Conservation (phyloP, 1,139 yeast genomes). For the Debaryomyces udenii region DNA sequence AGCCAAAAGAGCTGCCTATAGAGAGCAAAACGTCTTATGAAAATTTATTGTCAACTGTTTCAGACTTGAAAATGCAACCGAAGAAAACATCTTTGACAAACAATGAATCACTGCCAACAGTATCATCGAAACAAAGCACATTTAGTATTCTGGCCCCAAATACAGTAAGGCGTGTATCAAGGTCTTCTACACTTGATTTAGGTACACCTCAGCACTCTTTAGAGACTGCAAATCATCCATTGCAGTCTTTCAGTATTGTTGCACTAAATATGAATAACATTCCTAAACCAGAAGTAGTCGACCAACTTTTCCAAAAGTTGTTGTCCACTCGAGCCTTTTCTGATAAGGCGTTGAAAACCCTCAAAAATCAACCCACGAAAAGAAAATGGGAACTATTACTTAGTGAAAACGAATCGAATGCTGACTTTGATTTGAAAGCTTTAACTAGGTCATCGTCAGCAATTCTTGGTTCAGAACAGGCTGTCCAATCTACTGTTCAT, state of each 20-base stretch:
- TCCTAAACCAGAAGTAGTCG: conserved; percentile 42
- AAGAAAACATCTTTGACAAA: neutral
- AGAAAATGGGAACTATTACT: conserved; percentile 52
- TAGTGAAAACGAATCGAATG: conserved; percentile 44
- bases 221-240: conserved; percentile 17
- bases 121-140: neutral
- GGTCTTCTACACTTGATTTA: conserved; percentile 11
- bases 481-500: neutral
- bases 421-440: conserved; percentile 36
- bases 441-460: conserved; percentile 14
- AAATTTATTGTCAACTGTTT: neutral
- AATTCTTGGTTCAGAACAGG: neutral
- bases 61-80: neutral
- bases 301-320: conserved; percentile 41
- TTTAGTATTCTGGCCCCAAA: neutral
- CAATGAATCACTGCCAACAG: neutral
- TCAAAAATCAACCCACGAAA: conserved; percentile 35
- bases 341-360: conserved; percentile 33
- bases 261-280: conserved; percentile 35
- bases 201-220: conserved; percentile 10
- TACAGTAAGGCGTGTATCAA: conserved; percentile 1
- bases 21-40: neutral
- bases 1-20: neutral
- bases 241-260: conserved; percentile 39
- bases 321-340: conserved; percentile 44